Conservation (phyloP, 2,329 filamentous ascomycete genomes). For the Microcyclospora tardicrescens region DNA sequence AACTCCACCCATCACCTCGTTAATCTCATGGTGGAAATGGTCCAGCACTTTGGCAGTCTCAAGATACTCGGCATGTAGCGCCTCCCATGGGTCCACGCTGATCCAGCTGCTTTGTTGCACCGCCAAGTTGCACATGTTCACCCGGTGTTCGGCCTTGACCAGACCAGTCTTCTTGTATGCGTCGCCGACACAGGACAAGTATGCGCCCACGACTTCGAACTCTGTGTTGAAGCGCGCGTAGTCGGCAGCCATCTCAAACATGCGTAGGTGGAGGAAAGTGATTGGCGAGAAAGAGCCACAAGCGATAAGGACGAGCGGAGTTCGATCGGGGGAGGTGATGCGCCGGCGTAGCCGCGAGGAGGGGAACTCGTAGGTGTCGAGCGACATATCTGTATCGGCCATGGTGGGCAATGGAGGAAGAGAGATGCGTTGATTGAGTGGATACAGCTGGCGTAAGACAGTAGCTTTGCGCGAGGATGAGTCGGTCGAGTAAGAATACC, state of each 20-base stretch:
- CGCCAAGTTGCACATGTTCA: constrained; percentile 78
- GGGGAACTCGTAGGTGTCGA: constrained; percentile 45
- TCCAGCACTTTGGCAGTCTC: constrained; percentile 82
- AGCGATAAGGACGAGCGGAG: constrained; percentile 54
- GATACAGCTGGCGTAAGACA: no score
- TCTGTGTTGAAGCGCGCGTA: constrained; percentile 61
- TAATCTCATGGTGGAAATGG: constrained; percentile 85
- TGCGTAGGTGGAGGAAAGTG: constrained; percentile 60
- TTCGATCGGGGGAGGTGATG: constrained; percentile 43
- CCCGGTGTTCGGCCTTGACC: constrained; percentile 57
- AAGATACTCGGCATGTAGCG: constrained; percentile 70
- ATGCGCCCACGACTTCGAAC: constrained; percentile 79
- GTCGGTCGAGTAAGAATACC: no score
- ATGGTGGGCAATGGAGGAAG: constrained; percentile 2
- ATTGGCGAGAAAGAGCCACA: constrained; percentile 43
- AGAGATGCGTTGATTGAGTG: not conserved
- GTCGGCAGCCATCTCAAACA: constrained; percentile 80
- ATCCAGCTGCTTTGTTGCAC: constrained; percentile 66
- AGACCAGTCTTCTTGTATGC: constrained; percentile 71
- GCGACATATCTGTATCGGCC: not conserved
- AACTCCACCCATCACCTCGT: constrained; percentile 62
- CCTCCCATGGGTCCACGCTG: constrained; percentile 80
- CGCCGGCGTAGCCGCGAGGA: constrained; percentile 44
- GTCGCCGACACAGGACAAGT: constrained; percentile 64
- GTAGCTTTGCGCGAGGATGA: no score